A percentile compares a stretch with the other conserved stretches of the same genome.
Conservation (phyloP, 768 basidiomycete genomes). For the Russula foetens region DNA sequence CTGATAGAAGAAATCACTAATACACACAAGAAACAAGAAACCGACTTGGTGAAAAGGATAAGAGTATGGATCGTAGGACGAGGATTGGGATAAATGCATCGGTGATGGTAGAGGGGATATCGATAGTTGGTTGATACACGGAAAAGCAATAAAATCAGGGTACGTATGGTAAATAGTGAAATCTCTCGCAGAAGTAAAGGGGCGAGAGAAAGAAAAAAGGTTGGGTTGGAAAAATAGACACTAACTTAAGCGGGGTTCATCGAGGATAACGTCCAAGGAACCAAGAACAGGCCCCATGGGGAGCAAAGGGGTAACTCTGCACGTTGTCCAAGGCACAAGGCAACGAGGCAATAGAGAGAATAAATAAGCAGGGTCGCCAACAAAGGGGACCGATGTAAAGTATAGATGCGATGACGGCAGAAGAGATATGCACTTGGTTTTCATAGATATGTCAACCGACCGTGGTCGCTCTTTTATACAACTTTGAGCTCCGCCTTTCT, state of each 20-base stretch:
- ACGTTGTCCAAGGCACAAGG: conserved; percentile 21
- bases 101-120: conserved; percentile 10
- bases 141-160: conserved; percentile 12
- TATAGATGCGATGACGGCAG: conserved; percentile 26
- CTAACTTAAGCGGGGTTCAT: conserved; percentile 7
- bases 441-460: conserved; percentile 24
- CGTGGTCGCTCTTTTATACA: conserved; percentile 34
- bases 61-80: conserved; percentile 1
- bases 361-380: conserved; percentile 21
- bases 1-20: conserved; percentile 2
- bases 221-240: conserved; percentile 6
- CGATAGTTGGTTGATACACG: conserved; percentile 21
- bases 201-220: background rate
- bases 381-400: conserved; percentile 11
- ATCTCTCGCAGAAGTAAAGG: background rate
- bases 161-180: conserved; percentile 13
- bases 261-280: conserved; percentile 32
- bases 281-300: conserved; percentile 32
- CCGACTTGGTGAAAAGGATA: conserved; percentile 20
- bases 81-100: conserved; percentile 7
- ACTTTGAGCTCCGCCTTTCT: conserved; percentile 26
- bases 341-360: conserved; percentile 19
- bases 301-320: conserved; percentile 24
- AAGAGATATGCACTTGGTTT: conserved; percentile 19
- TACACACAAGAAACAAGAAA: conserved; percentile 17